Conservation (phyloP, 169 alveolate species). For the Plasmodium coatneyi region DNA sequence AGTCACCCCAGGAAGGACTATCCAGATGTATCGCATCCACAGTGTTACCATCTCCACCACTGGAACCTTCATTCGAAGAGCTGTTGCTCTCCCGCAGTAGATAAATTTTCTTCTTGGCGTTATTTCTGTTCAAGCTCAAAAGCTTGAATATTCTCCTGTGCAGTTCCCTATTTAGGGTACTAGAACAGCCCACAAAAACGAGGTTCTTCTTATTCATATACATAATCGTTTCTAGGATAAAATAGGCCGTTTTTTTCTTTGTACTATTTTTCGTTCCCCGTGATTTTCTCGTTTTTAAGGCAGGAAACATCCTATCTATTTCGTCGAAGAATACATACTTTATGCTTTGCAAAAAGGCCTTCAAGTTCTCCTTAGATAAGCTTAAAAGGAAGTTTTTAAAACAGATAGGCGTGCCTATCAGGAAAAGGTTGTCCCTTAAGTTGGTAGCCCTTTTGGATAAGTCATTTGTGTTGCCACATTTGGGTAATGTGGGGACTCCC, state of each 20-base stretch:
- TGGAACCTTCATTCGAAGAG: neutral
- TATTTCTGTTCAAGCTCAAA: constrained; percentile 27
- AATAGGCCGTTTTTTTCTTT: constrained; percentile 56
- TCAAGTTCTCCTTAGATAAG: constrained; percentile 20
- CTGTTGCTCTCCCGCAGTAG: constrained; percentile 35
- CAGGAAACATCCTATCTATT: constrained; percentile 60
- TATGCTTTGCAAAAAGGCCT: constrained; percentile 52
- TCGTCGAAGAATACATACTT: constrained; percentile 66
- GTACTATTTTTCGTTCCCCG: constrained; percentile 10
- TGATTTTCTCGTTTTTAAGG: constrained; percentile 13
- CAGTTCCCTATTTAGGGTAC: constrained; percentile 68
- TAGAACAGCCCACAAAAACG: constrained; percentile 70
- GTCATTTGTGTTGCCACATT: neutral
- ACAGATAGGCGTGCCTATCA: constrained; percentile 63
- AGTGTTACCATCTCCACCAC: neutral
- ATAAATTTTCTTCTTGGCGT: constrained; percentile 52
- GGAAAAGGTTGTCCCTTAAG: constrained; percentile 9
- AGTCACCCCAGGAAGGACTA: neutral
- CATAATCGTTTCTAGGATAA: constrained; percentile 65
- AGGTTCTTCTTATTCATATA: constrained; percentile 55
- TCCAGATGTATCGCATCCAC: neutral
- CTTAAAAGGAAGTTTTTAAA: constrained; percentile 47
- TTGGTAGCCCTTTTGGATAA: neutral
- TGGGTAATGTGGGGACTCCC: neutral
- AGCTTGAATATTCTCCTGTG: constrained; percentile 64